Percentiles rank a stretch among this genome's conserved stretches.
Evolutionary conservation across 306 rosid genomes (phyloP).

Genomic region (Malus domestica): DNA sequence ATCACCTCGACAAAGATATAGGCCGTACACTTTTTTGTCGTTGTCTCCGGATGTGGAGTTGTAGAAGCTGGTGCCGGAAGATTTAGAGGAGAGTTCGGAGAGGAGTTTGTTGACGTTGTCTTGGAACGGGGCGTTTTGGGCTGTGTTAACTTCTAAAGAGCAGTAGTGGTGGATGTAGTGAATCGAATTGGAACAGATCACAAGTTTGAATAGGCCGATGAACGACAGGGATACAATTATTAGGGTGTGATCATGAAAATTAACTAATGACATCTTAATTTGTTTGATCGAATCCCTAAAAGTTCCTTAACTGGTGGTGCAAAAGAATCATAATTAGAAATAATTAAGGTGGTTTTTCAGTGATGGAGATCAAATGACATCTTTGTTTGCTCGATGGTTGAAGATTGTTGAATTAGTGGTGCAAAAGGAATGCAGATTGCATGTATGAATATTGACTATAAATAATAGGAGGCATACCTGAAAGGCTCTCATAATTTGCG

Average conservation of each 20-base stretch:
- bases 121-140: not conserved
- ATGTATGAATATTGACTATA: not conserved
- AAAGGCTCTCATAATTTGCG: not conserved
- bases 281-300: not conserved
- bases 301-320: not conserved
- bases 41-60: constrained; percentile 8
- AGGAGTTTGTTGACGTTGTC: not conserved
- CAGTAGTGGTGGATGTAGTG: not conserved
- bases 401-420: not conserved
- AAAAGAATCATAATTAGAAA: not conserved
- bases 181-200: not conserved
- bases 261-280: not conserved
- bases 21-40: constrained; percentile 22
- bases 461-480: not conserved
- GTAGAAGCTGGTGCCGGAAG: constrained; percentile 5
- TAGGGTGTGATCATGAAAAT: not conserved
- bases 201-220: not conserved
- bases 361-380: not conserved
- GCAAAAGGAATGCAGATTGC: not conserved
- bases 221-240: not conserved
- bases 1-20: constrained; percentile 51
- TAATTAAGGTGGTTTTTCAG: too few species aligned
- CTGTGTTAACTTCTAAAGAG: not conserved
- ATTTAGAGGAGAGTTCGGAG: constrained; percentile 12
- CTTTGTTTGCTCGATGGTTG: not conserved